phyloP scores from a whole-genome alignment of 169 alveolate species.

The Plasmodium vinckei region DNA sequence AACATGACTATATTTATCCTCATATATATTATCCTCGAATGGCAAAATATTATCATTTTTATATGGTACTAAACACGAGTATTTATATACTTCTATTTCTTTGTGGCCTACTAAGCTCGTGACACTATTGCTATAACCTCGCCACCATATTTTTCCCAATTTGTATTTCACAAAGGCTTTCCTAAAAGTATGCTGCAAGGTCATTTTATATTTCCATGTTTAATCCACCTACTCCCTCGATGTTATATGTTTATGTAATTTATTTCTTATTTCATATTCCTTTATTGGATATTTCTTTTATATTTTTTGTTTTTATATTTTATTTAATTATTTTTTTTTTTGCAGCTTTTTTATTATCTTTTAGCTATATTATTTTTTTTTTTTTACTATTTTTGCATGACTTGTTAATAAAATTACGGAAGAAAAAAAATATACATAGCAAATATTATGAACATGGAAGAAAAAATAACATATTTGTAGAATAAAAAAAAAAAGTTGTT shows the following conservation, averaged over 20 bases:
- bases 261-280: conserved; percentile 1
- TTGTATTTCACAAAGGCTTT: conserved; percentile 3
- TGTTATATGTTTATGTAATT: not conserved
- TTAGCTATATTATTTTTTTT: too few species aligned
- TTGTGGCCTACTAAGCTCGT: conserved; percentile 2
- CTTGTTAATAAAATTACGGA: too few species aligned
- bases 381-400: too few species aligned
- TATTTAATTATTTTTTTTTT: too few species aligned
- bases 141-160: not conserved
- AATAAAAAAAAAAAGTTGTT: too few species aligned
- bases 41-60: conserved; percentile 48
- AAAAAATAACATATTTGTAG: too few species aligned
- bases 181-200: not conserved
- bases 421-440: too few species aligned
- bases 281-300: not conserved
- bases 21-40: conserved; percentile 25
- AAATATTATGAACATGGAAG: too few species aligned
- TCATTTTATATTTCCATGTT: conserved; percentile 3
- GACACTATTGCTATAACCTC: not conserved
- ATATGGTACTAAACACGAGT: conserved; percentile 64
- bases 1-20: conserved; percentile 31
- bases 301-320: too few species aligned
- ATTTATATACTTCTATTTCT: conserved; percentile 33
- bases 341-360: too few species aligned
- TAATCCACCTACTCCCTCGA: too few species aligned